These are phyloP conservation scores for Ustilago cynodontis DNA, from an alignment of 1,284 basidiomycete genomes.

Conservation along the genomic window DNA sequence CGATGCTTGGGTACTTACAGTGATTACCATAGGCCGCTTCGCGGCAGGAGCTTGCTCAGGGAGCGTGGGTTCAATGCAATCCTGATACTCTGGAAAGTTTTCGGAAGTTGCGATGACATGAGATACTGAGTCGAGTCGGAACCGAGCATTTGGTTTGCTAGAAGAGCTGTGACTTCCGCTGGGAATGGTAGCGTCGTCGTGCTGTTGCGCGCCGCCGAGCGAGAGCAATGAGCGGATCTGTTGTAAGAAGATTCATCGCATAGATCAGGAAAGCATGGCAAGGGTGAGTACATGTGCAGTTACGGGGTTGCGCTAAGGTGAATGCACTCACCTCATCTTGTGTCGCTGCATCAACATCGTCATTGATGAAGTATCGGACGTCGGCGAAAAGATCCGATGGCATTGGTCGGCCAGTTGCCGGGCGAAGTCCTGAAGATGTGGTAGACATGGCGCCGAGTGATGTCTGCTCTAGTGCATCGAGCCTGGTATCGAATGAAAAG, in stretches of 20 bases:
- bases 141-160: constrained; percentile 28
- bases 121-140: constrained; percentile 63
- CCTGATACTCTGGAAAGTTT: constrained; percentile 73
- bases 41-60: constrained; percentile 13
- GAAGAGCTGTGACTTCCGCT: constrained; percentile 9
- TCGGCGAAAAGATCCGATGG: constrained; percentile 31
- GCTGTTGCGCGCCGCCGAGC: constrained; percentile 12
- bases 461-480: not conserved
- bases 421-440: not conserved
- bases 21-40: constrained; percentile 32
- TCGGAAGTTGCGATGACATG: constrained; percentile 74
- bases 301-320: not conserved
- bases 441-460: constrained; percentile 13
- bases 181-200: constrained; percentile 6
- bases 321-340: constrained; percentile 26
- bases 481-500: not conserved
- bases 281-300: not conserved
- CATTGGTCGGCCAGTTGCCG: constrained; percentile 4
- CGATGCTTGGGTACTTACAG: constrained; percentile 21
- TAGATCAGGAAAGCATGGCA: not conserved
- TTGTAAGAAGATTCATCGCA: not conserved
- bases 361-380: constrained; percentile 47
- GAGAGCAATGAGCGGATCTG: constrained; percentile 24
- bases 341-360: constrained; percentile 35
- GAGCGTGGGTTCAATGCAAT: constrained; percentile 42